Percentiles rank a stretch among this genome's conserved stretches.
Conservation (phyloP, 2,329 filamentous ascomycete genomes). For the Fusarium musae region DNA sequence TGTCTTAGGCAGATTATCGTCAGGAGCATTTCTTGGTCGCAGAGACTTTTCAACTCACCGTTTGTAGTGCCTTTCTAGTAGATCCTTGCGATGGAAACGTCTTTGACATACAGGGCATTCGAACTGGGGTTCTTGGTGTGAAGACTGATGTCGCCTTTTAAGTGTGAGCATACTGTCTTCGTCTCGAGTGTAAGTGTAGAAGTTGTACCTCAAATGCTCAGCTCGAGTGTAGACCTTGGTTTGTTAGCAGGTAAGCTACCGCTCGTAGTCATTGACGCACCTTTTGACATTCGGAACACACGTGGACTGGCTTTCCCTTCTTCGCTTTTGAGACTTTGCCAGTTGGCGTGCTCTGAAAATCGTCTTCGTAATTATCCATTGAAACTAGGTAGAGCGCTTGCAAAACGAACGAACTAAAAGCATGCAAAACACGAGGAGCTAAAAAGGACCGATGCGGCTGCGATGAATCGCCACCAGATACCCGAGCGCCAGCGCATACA, state of each 20-base stretch:
- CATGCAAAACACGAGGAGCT: not conserved
- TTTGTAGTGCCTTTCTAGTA: conserved; percentile 17
- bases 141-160: conserved; percentile 2
- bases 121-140: conserved; percentile 8
- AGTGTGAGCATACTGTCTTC: not conserved
- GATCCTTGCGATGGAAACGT: conserved; percentile 6
- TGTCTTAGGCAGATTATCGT: not conserved
- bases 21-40: not conserved
- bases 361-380: not conserved
- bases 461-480: not conserved
- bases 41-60: not conserved
- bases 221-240: conserved; percentile 8
- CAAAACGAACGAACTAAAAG: not conserved
- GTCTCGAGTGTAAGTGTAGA: not conserved
- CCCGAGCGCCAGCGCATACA: not conserved
- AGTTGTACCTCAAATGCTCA: not conserved
- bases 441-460: not conserved
- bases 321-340: conserved; percentile 16
- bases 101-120: conserved; percentile 11
- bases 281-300: conserved; percentile 13
- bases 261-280: accelerated
- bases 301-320: conserved; percentile 14
- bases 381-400: not conserved
- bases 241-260: not conserved
- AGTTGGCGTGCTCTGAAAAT: conserved; percentile 1